Evolutionary conservation across 2,329 filamentous ascomycete genomes (phyloP), one percentile per base, ranked within the genome.

Genomic region (Fusarium domesticum): DNA sequence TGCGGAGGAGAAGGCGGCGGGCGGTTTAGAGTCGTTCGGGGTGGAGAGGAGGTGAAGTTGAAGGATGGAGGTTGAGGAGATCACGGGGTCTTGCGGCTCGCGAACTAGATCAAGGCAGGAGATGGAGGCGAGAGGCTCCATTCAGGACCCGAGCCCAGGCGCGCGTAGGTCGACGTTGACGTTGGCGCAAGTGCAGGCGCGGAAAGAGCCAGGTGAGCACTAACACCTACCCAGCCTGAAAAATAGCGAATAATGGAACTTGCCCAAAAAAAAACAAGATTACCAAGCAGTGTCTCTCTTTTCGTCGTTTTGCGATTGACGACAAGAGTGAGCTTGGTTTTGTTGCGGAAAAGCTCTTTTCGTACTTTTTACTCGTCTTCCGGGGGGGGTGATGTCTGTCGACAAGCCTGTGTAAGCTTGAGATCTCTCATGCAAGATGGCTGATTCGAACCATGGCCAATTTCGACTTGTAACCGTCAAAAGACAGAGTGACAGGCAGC

Each of bases 51-150:
- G 42, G 17, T 30, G 45, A 48, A 39, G 42, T 53, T 54, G 40
- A 54, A 45, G 23, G 23, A 5, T 28, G 23, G 4, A 28, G 23
- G 54, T 56, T 56, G 56, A 54, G 43, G 45, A 42, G 49, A 56
- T 54, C 56, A 54, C 57, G 44, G 54, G 54, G 54, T 52, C 57
- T 56, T 59, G 53, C 48, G 56, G 46, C 56, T 57, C 51, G 54
- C 56, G 42, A 28, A 35, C 47, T 52, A 47, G 51, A 54, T 59
- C 44, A 47, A 59, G 47, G 47, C 42, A 57, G 56, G 43, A 48
- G 45, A n/a, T n/a, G n/a, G n/a, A 56, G 54, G 45, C 51, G 52
- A 59, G 51, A 59, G 41, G 56, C 52, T 58, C 56, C 56, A 59
- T 59, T 54, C 44, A 46, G 49, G 49, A 57, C 56, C 56, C 51